Percentiles rank a stretch among this genome's conserved stretches.
Conservation (phyloP, 2,329 filamentous ascomycete genomes). For the Xylariaceae sp. region DNA sequence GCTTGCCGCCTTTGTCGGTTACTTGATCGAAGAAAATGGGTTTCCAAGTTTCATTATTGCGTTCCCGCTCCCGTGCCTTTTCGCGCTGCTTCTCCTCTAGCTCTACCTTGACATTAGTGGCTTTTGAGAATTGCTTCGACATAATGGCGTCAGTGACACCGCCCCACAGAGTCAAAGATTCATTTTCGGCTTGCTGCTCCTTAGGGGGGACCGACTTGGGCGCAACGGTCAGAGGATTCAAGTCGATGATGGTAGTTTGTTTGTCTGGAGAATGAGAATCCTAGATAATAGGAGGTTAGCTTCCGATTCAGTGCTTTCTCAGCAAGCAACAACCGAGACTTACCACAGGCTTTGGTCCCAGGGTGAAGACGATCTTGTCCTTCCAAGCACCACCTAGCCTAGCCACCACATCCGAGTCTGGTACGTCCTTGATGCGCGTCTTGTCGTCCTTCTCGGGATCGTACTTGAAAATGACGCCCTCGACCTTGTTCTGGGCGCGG, state of each 20-base stretch:
- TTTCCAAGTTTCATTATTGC: slow-evolving; percentile 64
- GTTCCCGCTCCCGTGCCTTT: slow-evolving; percentile 76
- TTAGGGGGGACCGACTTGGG: slow-evolving; percentile 75
- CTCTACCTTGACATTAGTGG: slow-evolving; percentile 83
- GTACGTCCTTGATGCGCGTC: slow-evolving; percentile 76
- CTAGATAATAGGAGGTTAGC: slow-evolving; percentile 20
- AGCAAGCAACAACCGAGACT: slow-evolving; percentile 28
- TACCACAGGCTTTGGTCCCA: slow-evolving; percentile 59
- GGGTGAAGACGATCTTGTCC: slow-evolving; percentile 58
- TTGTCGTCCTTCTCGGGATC: slow-evolving; percentile 82
- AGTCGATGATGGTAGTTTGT: slow-evolving; percentile 76
- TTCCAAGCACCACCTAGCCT: slow-evolving; percentile 86
- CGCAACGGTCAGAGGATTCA: slow-evolving; percentile 75
- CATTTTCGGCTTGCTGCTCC: slow-evolving; percentile 78
- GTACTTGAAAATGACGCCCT: slow-evolving; percentile 87
- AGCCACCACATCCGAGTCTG: slow-evolving; percentile 77
- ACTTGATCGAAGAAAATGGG: slow-evolving; percentile 80
- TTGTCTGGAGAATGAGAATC: slow-evolving; percentile 50
- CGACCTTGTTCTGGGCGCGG: slow-evolving; percentile 83
- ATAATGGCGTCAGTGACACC: slow-evolving; percentile 82
- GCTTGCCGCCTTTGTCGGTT: slow-evolving; percentile 51
- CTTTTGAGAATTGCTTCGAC: slow-evolving; percentile 75
- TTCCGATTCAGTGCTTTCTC: background rate
- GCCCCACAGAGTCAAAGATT: slow-evolving; percentile 84
- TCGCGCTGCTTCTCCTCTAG: slow-evolving; percentile 86